phyloP scores from a whole-genome alignment of 768 basidiomycete species.

The Boletus rex-veris region DNA sequence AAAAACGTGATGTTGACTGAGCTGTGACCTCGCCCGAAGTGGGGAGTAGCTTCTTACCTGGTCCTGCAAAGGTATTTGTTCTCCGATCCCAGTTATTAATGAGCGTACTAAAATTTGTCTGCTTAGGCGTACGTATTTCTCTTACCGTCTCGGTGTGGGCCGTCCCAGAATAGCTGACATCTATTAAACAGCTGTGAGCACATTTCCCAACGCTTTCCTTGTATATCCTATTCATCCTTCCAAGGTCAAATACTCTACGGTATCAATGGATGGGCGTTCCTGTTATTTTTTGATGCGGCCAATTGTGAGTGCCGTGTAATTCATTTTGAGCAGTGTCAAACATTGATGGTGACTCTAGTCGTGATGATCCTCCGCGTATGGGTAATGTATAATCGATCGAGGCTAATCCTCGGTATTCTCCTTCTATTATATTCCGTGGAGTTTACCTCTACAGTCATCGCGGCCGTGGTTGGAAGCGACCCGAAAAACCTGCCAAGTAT shows the following conservation, averaged over 20 bases:
- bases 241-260: background rate
- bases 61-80: background rate
- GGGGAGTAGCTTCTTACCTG: constrained; percentile 1
- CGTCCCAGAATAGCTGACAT: background rate
- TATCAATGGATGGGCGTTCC: background rate
- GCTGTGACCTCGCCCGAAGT: background rate
- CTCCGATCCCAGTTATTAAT: background rate
- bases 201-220: too few relatives aligned
- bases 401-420: background rate
- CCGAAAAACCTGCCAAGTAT: background rate
- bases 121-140: background rate
- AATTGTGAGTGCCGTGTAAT: background rate
- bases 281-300: constrained; percentile 1
- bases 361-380: constrained; percentile 3
- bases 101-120: background rate
- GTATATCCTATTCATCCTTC: background rate
- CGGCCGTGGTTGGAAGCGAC: background rate
- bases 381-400: constrained; percentile 3
- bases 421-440: background rate
- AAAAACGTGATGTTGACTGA: background rate
- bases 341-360: background rate
- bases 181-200: background rate
- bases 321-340: too few relatives aligned
- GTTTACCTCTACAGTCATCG: background rate
- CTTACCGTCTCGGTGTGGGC: background rate